phyloP scores from a whole-genome alignment of 495 filamentous ascomycete species.

The Beverwykella pulmonaria region DNA sequence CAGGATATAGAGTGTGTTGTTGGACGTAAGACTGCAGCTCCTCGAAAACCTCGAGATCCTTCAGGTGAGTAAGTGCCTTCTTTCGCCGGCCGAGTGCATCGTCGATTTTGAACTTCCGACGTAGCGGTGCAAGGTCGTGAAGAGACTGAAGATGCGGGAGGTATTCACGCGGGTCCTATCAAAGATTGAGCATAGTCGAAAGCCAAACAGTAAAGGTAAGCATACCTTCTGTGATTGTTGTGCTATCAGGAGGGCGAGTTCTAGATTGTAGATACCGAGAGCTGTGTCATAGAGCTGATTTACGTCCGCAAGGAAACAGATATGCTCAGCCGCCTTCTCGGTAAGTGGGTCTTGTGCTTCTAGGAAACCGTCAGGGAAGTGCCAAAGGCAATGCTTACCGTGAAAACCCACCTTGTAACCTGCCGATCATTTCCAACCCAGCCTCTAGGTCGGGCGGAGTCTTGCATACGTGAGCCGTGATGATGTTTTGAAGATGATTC shows the following conservation, averaged over 20 bases:
- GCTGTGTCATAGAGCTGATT: constrained; percentile 91
- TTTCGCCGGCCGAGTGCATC: constrained; percentile 72
- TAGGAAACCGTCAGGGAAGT: constrained; percentile 32
- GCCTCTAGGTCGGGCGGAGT: constrained; percentile 85
- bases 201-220: not conserved
- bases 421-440: constrained; percentile 74
- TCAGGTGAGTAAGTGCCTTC: constrained; percentile 79
- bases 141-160: constrained; percentile 89
- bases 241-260: constrained; percentile 84
- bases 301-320: constrained; percentile 93
- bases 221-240: constrained; percentile 88
- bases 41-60: constrained; percentile 67
- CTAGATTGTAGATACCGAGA: constrained; percentile 86
- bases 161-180: constrained; percentile 85
- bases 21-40: constrained; percentile 73
- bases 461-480: constrained; percentile 95
- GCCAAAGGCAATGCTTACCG: not conserved
- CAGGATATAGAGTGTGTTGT: constrained; percentile 76
- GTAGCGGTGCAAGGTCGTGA: constrained; percentile 67
- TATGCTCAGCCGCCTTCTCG: constrained; percentile 88
- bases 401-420: constrained; percentile 59
- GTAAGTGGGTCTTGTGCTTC: constrained; percentile 66
- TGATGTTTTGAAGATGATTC: constrained; percentile 83
- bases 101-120: constrained; percentile 82
- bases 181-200: not conserved